Conservation (phyloP, 768 basidiomycete genomes). For the Xerocomus brunneocitrinus region DNA sequence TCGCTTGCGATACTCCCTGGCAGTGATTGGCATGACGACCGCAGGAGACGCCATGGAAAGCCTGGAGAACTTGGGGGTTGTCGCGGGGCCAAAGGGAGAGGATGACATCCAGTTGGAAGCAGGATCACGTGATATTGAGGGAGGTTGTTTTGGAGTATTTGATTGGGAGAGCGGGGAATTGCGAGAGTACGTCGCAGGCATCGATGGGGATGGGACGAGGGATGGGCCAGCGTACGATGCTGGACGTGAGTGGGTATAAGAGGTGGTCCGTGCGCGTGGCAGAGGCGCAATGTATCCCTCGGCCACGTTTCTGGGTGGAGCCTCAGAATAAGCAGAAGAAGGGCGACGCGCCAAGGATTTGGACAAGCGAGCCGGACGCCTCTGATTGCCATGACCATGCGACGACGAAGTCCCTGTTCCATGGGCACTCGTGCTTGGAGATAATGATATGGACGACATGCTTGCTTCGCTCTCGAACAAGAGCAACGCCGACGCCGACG, state of each 20-base stretch:
- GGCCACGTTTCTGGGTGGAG: background rate
- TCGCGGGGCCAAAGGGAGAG: slow-evolving; percentile 28
- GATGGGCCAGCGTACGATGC: slow-evolving; percentile 6
- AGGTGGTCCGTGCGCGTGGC: slow-evolving; percentile 20
- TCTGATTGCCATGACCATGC: slow-evolving; percentile 11
- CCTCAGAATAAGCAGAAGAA: slow-evolving; percentile 4
- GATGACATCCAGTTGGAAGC: slow-evolving; percentile 26
- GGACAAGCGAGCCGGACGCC: slow-evolving; percentile 7
- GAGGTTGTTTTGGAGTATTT: slow-evolving; percentile 12
- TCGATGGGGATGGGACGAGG: slow-evolving; percentile 2
- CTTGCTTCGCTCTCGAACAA: slow-evolving; percentile 17
- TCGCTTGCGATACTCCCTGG: slow-evolving; percentile 24
- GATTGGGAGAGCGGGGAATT: slow-evolving; percentile 5
- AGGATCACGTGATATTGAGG: slow-evolving; percentile 25
- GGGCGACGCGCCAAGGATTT: slow-evolving; percentile 11
- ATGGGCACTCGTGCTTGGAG: slow-evolving; percentile 4
- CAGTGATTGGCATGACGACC: slow-evolving; percentile 31
- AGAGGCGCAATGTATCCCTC: slow-evolving; percentile 9
- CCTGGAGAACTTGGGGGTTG: slow-evolving; percentile 28
- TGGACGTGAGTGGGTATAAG: slow-evolving; percentile 19
- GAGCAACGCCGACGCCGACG: slow-evolving; percentile 1
- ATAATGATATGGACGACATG: slow-evolving; percentile 20
- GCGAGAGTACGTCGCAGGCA: slow-evolving; percentile 18
- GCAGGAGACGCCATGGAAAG: slow-evolving; percentile 25
- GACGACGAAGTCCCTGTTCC: slow-evolving; percentile 14